These are phyloP conservation scores for Naganishia kalamii DNA, from an alignment of 768 basidiomycete species.

Conservation along the genomic window DNA sequence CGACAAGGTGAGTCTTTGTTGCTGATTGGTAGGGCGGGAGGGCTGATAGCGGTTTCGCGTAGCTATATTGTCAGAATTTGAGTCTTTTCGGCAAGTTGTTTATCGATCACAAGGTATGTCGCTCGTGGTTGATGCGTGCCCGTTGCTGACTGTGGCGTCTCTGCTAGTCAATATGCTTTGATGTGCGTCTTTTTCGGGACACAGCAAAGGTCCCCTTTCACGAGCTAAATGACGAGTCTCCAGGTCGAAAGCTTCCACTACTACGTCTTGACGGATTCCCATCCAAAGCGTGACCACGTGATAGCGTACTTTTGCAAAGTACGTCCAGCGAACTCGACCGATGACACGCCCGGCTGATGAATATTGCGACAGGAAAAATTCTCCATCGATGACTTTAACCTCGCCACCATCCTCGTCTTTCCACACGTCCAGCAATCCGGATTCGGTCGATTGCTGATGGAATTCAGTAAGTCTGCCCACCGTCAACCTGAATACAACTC, in stretches of 20 bases:
- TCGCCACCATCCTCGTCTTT: slow-evolving; percentile 91
- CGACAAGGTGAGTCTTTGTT: slow-evolving; percentile 30
- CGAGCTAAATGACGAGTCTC: background rate
- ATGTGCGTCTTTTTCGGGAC: slow-evolving; percentile 2
- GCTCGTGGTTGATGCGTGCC: background rate
- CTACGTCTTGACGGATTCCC: slow-evolving; percentile 83
- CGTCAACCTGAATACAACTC: background rate
- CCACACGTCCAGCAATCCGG: slow-evolving; percentile 86
- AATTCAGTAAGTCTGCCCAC: slow-evolving; percentile 73
- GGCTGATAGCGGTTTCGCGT: background rate
- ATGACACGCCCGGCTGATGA: background rate
- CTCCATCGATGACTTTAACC: slow-evolving; percentile 93
- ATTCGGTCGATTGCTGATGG: slow-evolving; percentile 92
- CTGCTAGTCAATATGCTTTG: slow-evolving; percentile 23
- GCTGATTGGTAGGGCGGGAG: background rate
- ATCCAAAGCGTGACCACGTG: slow-evolving; percentile 70
- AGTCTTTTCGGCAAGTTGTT: slow-evolving; percentile 97
- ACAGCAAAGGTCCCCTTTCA: background rate
- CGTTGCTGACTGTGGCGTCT: background rate
- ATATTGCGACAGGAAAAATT: slow-evolving; percentile 76
- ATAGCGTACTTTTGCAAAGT: slow-evolving; percentile 71
- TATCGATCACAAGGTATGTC: slow-evolving; percentile 84
- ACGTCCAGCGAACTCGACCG: background rate
- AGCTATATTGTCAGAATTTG: slow-evolving; percentile 95
- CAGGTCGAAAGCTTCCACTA: slow-evolving; percentile 60